These are phyloP conservation scores for Cryptococcus floricola DNA, from an alignment of 1,284 basidiomycete species.

Conservation along the genomic window DNA sequence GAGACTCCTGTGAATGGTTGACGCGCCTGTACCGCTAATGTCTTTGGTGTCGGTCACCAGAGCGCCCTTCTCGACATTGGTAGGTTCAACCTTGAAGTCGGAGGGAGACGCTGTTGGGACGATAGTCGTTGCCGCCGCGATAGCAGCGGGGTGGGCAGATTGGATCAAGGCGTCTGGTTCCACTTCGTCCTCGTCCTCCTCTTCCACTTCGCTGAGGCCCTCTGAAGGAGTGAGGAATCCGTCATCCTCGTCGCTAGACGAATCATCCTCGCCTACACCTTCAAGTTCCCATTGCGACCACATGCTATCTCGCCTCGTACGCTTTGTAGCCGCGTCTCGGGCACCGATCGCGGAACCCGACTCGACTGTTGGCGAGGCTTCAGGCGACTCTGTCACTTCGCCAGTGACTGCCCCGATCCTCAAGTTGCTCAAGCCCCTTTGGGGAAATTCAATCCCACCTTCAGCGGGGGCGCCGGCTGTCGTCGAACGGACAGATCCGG, in stretches of 20 bases:
- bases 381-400: slow-evolving; percentile 4
- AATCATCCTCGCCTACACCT: slow-evolving; percentile 19
- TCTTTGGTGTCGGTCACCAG: slow-evolving; percentile 9
- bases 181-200: slow-evolving; percentile 39
- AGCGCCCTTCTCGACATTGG: slow-evolving; percentile 25
- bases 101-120: neutral
- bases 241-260: slow-evolving; percentile 19
- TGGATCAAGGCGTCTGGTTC: neutral
- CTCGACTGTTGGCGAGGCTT: slow-evolving; percentile 18
- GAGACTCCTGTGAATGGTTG: slow-evolving; percentile 23
- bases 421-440: slow-evolving; percentile 3
- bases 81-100: slow-evolving; percentile 1
- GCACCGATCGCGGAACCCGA: neutral
- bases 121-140: neutral
- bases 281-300: slow-evolving; percentile 46
- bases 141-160: neutral
- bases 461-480: slow-evolving; percentile 3
- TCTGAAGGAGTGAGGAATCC: slow-evolving; percentile 46
- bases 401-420: slow-evolving; percentile 1
- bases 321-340: neutral
- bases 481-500: neutral
- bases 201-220: slow-evolving; percentile 48
- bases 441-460: neutral
- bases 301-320: slow-evolving; percentile 26
- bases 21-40: slow-evolving; percentile 23